A percentile compares a stretch with the other conserved stretches of the same genome.
Evolutionary conservation across 1,284 basidiomycete species (phyloP).

Genomic region (Ganoderma meredithae): DNA sequence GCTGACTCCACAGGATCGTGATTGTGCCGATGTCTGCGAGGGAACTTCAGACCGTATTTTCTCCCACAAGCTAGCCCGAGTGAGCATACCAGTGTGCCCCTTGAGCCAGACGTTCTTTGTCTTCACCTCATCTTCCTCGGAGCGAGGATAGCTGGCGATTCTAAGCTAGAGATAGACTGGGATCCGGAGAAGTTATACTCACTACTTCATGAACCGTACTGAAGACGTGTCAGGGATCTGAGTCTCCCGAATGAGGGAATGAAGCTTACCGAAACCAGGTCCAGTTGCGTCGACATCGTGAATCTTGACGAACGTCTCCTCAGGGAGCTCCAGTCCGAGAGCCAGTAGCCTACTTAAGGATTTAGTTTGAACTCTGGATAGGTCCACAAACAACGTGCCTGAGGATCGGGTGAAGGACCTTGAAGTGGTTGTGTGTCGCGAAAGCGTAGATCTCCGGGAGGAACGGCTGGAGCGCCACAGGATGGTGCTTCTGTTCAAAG

Average conservation of each 20-base stretch:
- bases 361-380: not conserved
- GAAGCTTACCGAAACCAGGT: constrained; percentile 35
- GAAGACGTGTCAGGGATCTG: not conserved
- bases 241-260: not conserved
- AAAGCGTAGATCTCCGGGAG: constrained; percentile 50
- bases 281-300: constrained; percentile 36
- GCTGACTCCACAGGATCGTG: constrained; percentile 65
- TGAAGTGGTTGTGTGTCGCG: constrained; percentile 40
- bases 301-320: constrained; percentile 43
- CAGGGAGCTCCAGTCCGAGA: constrained; percentile 43
- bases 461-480: constrained; percentile 44
- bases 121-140: constrained; percentile 56
- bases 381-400: constrained; percentile 26
- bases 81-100: constrained; percentile 54
- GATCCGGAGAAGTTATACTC: constrained; percentile 11
- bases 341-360: constrained; percentile 43
- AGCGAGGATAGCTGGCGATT: constrained; percentile 40
- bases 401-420: constrained; percentile 39
- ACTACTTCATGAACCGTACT: constrained; percentile 49
- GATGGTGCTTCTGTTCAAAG: constrained; percentile 38
- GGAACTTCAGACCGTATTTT: not conserved
- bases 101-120: constrained; percentile 67
- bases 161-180: not conserved
- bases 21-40: constrained; percentile 60
- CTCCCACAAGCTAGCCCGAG: not conserved